These are phyloP conservation scores for Coemansia umbellata DNA, from an alignment of 192 early-diverging fungal species.

Conservation along the genomic window DNA sequence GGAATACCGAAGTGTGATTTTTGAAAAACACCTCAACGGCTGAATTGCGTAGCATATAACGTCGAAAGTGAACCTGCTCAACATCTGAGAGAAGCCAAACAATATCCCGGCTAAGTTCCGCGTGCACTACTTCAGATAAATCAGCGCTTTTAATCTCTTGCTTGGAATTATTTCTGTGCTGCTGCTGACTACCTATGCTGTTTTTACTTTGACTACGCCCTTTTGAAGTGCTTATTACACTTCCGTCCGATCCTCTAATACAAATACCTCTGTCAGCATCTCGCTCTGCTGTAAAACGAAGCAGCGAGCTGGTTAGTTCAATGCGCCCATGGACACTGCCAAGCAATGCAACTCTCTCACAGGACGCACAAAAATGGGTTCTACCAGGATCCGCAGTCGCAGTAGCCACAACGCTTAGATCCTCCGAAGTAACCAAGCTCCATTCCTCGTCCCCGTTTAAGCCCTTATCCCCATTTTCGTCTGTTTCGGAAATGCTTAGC, in stretches of 20 bases:
- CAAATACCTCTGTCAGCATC: constrained; percentile 6
- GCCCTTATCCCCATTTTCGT: not conserved
- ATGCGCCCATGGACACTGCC: constrained; percentile 27
- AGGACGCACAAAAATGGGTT: constrained; percentile 13
- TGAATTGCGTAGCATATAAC: constrained; percentile 37
- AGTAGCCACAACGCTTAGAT: constrained; percentile 16
- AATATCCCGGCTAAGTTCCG: constrained; percentile 32
- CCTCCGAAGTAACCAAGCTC: constrained; percentile 38
- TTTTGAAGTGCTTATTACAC: no score
- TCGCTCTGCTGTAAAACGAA: constrained; percentile 32
- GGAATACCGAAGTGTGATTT: constrained; percentile 32
- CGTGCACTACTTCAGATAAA: not conserved
- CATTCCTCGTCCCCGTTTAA: constrained; percentile 27
- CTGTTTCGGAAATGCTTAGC: constrained; percentile 17
- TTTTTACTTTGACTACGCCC: not conserved
- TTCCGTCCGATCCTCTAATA: constrained; percentile 8
- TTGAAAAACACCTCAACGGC: constrained; percentile 45
- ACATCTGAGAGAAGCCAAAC: constrained; percentile 34
- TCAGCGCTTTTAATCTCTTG: not conserved
- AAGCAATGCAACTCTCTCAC: constrained; percentile 31
- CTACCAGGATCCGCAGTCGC: constrained; percentile 11
- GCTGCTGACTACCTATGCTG: no score
- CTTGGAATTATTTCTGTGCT: not conserved
- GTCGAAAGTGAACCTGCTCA: constrained; percentile 38
- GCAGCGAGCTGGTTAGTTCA: constrained; percentile 20